phyloP scores from a whole-genome alignment of 352 stramenopile genomes.

The Vaucheria bursata region DNA sequence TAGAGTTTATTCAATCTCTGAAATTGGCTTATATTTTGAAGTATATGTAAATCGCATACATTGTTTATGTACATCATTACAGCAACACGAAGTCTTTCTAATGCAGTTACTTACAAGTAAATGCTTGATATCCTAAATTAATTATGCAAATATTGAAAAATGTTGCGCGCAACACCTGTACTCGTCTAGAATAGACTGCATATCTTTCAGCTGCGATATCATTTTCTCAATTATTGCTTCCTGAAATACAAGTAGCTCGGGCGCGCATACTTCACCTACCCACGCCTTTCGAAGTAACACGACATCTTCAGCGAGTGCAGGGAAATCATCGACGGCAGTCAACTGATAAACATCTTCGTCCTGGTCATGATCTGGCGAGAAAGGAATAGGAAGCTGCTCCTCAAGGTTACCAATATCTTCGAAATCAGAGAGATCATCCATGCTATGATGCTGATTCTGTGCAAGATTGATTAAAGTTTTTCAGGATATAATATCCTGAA shows the following conservation, averaged over 20 bases:
- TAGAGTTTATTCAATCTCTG: no score
- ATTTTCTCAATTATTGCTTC: slow-evolving; percentile 33
- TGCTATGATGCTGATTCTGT: background rate
- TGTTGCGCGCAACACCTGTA: slow-evolving; percentile 39
- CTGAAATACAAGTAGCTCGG: slow-evolving; percentile 37
- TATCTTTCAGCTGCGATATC: slow-evolving; percentile 24
- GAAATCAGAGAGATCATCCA: background rate
- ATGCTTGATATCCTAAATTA: background rate
- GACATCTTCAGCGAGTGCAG: background rate
- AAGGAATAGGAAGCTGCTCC: background rate
- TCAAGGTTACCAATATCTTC: background rate
- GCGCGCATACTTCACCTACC: slow-evolving; percentile 39
- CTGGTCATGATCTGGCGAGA: background rate
- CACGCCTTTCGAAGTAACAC: slow-evolving; percentile 9
- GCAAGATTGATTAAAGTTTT: no score
- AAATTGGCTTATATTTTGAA: no score
- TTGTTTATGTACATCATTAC: no score
- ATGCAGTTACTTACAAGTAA: no score
- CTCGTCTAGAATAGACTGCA: slow-evolving; percentile 34
- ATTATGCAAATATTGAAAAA: background rate
- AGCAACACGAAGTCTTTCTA: no score
- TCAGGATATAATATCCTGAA: no score
- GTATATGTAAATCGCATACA: no score
- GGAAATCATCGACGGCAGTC: background rate
- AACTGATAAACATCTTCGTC: background rate